phyloP scores from a whole-genome alignment of 257 asterid species.

The Solanum rostratum region DNA sequence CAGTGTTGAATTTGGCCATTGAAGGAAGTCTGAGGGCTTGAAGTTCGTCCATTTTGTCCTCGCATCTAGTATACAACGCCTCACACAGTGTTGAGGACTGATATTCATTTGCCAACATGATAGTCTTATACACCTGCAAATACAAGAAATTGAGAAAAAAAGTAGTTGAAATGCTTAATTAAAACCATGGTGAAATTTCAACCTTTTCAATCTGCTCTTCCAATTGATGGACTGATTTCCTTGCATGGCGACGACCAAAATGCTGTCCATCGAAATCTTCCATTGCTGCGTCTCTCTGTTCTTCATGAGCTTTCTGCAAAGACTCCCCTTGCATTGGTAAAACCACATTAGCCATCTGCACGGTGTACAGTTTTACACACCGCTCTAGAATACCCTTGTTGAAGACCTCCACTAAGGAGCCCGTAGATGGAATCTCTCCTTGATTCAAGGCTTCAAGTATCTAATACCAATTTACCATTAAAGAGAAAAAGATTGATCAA shows the following conservation, averaged over 20 bases:
- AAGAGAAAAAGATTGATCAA: neutral
- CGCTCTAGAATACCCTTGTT: constrained; percentile 78
- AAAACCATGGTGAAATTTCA: neutral
- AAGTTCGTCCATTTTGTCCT: constrained; percentile 94
- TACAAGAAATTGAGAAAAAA: constrained; percentile 16
- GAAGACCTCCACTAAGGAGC: constrained; percentile 92
- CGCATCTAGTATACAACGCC: constrained; percentile 61
- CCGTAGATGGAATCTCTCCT: constrained; percentile 98
- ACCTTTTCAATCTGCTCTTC: constrained; percentile 78
- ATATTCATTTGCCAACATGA: constrained; percentile 58
- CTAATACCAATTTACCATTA: constrained; percentile 26
- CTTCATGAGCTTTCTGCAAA: constrained; percentile 54
- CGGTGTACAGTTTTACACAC: constrained; percentile 54
- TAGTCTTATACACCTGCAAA: constrained; percentile 53
- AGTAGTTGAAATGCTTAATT: neutral
- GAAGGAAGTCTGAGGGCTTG: constrained; percentile 95
- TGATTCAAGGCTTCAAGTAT: constrained; percentile 92
- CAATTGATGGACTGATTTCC: constrained; percentile 68
- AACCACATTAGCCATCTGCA: constrained; percentile 34
- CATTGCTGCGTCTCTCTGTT: constrained; percentile 49
- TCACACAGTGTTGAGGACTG: constrained; percentile 86
- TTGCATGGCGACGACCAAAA: constrained; percentile 93
- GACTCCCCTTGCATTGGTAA: constrained; percentile 57
- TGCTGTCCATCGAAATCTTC: constrained; percentile 77
- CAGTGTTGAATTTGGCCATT: constrained; percentile 95